Evolutionary conservation across 176 grass and related monocot genomes (phyloP), one percentile per base, ranked within the genome.

Genomic region (Oryza coarctata): DNA sequence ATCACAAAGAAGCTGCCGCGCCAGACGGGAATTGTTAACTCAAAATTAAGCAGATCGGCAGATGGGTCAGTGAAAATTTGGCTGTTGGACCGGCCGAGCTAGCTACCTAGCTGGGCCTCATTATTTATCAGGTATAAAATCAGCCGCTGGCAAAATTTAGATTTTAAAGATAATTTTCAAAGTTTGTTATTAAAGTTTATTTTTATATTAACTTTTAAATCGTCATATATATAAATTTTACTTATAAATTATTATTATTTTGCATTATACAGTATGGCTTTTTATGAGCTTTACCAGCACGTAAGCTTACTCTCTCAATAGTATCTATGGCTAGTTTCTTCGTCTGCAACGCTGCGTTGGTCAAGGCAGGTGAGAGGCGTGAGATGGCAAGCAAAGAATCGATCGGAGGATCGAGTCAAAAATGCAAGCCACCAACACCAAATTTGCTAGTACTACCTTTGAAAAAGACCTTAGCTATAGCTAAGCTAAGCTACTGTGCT

Each of bases 21-120:
- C 20, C 80, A 31, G 77, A 40, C 55, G 26, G 65, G 25, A 41
- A 77, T 88, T 88, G 23, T 83, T 44, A 83, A 72, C 26, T 78
- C 26, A 57, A 3, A 57, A 25, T 60, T 25, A 60, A 11, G 22
- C 7, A 22, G 50, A 71, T 23, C 47, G 71, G 77, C 70, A 22
- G 5, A 31, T 29, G 7, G 34, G 18, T n/a, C 34, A 30, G 86
- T 87, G 57, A 77, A 63, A 87, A 77, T 77, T 50, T 43, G 67
- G 45, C 80, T 49, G 15, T 55, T 64, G 67, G 73, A 57, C 73
- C 41, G 7, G 73, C 80, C 58, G 8, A 74, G 67, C 86, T 9
- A 82, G 62, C 33, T 38, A 33, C 31, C 30, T 55, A 55, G 50
- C 20, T n/a, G n/a, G n/a, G n/a, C n/a, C n/a, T n/a, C n/a, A n/a